Evolutionary conservation across 2,329 filamentous ascomycete genomes (phyloP), one percentile per base, ranked within the genome.

Genomic region (Akanthomyces dipterigenus): DNA sequence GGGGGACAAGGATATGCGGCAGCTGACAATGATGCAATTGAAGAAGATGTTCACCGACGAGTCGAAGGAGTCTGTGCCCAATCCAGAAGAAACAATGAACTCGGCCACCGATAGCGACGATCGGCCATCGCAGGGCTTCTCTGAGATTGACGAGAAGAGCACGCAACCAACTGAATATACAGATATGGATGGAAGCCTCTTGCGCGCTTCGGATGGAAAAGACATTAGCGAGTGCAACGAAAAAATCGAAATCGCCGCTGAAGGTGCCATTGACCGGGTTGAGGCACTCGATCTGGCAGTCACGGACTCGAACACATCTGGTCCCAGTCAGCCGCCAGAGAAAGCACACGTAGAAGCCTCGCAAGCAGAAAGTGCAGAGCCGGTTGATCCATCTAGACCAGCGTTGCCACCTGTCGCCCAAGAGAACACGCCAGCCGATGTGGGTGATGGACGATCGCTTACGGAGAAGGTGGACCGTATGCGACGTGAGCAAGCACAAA

Each of bases 1-100:
- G 68, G 93, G 93, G 0, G 96, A 99, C 73, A 98, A 96, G 70
- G 95, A 99, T 76, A 96, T 99, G 69, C 85, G 92, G 64, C 87
- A 95, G 68, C 79, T 99, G 63, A 96, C 95, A 14, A 91, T 93
- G 62, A 82, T 97, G 64, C 96, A 99, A 71, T 79, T 99, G 62
- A 93, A 90, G 71, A 96, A 96, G 72, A 90, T 99, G 72, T 99
- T 99, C 70, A 85, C 93, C 8, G 93, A 98, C 71, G 91, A 93
- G 65, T 92, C 91, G 3, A 88, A 89, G 63, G 88, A 91, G 62
- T 89, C 90, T 1, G 77, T 93, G 18, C 80, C 82, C 5, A 85
- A 88, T 7, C 84, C 84, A 14, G 91, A 96, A 55, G 86, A 89
- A 46, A 79, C 79, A 8, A 55, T 61, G 43, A 42, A 55, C 14